Conservation (phyloP, 2,329 filamentous ascomycete genomes). For the Parastagonospora avenae region DNA sequence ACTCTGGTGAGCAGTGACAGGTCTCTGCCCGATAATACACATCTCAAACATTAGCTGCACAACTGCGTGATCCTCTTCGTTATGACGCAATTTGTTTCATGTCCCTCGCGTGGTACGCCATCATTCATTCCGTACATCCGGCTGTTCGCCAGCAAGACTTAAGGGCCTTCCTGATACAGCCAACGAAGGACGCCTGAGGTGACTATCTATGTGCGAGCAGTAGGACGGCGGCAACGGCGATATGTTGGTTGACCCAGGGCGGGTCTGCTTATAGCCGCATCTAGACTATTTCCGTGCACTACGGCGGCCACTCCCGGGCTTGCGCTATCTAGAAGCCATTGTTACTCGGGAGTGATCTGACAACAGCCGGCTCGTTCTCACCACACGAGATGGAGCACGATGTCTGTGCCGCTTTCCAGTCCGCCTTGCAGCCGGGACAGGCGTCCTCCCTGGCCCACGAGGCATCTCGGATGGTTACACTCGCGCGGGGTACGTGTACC, state of each 20-base stretch:
- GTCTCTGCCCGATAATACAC: conserved; percentile 27
- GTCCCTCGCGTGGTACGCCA: conserved; percentile 1
- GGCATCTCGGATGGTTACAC: conserved; percentile 29
- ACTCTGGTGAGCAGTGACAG: conserved; percentile 15
- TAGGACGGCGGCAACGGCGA: not conserved
- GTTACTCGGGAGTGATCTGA: conserved; percentile 2
- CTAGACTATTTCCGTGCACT: conserved; percentile 8
- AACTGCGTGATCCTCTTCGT: conserved; percentile 9
- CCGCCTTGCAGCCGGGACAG: conserved; percentile 12
- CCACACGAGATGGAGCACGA: conserved; percentile 7
- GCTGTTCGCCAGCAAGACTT: not conserved
- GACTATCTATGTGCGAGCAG: not conserved
- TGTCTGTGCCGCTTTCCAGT: conserved; percentile 14
- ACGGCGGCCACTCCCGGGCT: not conserved
- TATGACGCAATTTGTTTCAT: conserved; percentile 9
- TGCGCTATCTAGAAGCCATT: not conserved
- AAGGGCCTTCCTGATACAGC: not conserved
- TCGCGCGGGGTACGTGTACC: conserved; percentile 23
- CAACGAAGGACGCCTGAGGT: not conserved
- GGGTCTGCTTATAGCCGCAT: conserved; percentile 10
- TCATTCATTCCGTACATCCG: not conserved
- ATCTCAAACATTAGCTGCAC: conserved; percentile 10
- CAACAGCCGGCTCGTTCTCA: conserved; percentile 14
- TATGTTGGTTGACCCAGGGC: not conserved
- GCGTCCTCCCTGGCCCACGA: conserved; percentile 16